Evolutionary conservation across 495 filamentous ascomycete species (phyloP).

Genomic region (Penicillium pulvis): DNA sequence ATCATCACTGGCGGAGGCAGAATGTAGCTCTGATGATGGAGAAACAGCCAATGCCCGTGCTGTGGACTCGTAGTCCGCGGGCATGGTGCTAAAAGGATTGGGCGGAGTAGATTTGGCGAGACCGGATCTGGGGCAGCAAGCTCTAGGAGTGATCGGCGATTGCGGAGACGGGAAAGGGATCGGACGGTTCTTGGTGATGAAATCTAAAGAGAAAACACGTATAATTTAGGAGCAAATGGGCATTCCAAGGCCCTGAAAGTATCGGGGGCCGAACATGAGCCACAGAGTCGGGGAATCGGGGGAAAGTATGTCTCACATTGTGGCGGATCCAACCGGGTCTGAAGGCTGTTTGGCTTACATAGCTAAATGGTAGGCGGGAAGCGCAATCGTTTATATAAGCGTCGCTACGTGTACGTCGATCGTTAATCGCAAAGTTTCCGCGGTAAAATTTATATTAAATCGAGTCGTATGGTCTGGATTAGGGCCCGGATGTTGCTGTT

Average conservation of each 20-base stretch:
- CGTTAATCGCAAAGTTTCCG: constrained; percentile 6
- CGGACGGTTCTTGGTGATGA: not conserved
- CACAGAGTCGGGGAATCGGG: not conserved
- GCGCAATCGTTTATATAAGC: not conserved
- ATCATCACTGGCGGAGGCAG: constrained; percentile 32
- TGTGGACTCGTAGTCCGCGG: constrained; percentile 62
- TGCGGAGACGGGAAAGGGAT: constrained; percentile 8
- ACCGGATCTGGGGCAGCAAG: constrained; percentile 8
- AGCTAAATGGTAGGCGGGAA: not conserved
- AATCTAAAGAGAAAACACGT: not conserved
- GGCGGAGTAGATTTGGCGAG: constrained; percentile 6
- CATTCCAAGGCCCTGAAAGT: not conserved
- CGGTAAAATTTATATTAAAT: too few relatives aligned
- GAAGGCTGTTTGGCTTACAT: not conserved
- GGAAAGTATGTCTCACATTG: constrained; percentile 6
- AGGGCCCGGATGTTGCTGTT: too few relatives aligned
- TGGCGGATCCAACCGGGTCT: constrained; percentile 9
- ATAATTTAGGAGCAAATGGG: not conserved
- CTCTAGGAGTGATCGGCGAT: constrained; percentile 13
- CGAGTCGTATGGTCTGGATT: too few relatives aligned
- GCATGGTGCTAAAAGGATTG: constrained; percentile 38
- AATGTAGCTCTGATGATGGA: constrained; percentile 45
- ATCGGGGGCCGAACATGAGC: constrained; percentile 1
- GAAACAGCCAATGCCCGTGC: constrained; percentile 67
- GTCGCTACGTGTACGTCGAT: too few relatives aligned